Base-by-base conservation (phyloP, 768 basidiomycete species). In the Leccinum subgranulosum region DNA sequence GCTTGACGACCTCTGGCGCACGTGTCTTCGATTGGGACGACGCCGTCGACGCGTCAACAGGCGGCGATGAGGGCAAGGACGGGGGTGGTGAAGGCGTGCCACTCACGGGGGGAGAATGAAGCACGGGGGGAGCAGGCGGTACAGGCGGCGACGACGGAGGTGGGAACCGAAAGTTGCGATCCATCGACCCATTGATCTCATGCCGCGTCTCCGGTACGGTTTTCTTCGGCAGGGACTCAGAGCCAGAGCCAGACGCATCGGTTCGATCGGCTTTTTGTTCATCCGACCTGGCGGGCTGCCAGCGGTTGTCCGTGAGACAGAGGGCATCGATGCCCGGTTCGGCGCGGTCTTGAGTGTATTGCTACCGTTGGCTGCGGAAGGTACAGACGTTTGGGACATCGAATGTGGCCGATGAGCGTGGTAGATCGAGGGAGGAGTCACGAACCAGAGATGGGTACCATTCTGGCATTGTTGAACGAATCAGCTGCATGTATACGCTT, bases 361-460 rank as follows among this genome's bases (percentile, higher is more conserved):
- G 23, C 23, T 23, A 23, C 23, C 23, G 3, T 23, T 23, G 23
- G 23, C 23, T 23, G 23, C 23, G 23, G 23, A 23, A 23, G 23
- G 23, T 23, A 23, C 23, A 23, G 23, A 23, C 23, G 23, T 23
- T 23, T 23, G 23, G 23, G 23, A 23, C 23, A 23, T 23, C 23
- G 23, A 23, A 23, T 23, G 23, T 23, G 23, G 23, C 23, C 23
- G 23, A 23, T 77, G 74, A 3, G 68, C 51, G 45, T 69, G 61
- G 55, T 73, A 71, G 47, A 64, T 72, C 3, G 84, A 72, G 2
- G 76, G 73, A 0, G 82, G 79, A 17, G 76, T 82, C 12, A 84
- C 80, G 69, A 84, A 92, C 17, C 77, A 1, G 87, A 83, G 57
- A 94, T 94, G 6, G 93, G 88, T 9, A 95, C 83, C 89, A 96